Conservation (phyloP, 192 early-diverging fungal species). For the Backusella circina region DNA sequence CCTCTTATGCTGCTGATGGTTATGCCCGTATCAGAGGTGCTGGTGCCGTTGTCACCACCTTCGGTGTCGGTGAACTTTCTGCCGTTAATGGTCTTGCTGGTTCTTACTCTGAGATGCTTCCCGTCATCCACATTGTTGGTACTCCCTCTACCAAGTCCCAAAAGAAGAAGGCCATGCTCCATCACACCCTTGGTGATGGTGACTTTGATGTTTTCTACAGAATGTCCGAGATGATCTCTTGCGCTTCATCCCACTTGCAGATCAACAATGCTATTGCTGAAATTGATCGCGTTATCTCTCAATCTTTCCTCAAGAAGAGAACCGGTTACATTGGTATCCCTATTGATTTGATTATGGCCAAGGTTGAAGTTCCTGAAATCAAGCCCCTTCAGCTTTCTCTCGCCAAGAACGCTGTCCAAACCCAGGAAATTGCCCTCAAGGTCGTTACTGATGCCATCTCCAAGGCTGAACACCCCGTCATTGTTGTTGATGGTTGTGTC, state of each 20-base stretch:
- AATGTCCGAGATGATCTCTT: constrained; percentile 40
- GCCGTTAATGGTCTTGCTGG: constrained; percentile 45
- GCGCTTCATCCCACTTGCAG: constrained; percentile 31
- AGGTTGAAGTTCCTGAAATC: constrained; percentile 13
- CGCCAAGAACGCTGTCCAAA: constrained; percentile 23
- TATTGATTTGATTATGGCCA: constrained; percentile 32
- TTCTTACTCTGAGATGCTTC: constrained; percentile 46
- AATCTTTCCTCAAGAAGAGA: background rate
- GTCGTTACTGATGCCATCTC: constrained; percentile 26
- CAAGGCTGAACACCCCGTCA: constrained; percentile 36
- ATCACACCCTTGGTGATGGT: constrained; percentile 49
- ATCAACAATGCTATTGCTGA: constrained; percentile 33
- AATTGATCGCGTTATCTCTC: constrained; percentile 38
- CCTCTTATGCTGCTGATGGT: constrained; percentile 46
- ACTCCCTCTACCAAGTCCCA: constrained; percentile 45
- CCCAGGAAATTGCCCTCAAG: constrained; percentile 28
- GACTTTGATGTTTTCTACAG: constrained; percentile 39
- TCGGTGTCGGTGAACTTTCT: constrained; percentile 45
- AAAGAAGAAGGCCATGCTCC: constrained; percentile 37
- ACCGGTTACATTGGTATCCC: constrained; percentile 42
- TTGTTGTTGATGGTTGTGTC: constrained; percentile 43
- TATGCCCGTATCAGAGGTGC: constrained; percentile 43
- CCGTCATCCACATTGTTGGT: constrained; percentile 50
- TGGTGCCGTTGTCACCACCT: constrained; percentile 39
- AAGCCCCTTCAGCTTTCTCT: constrained; percentile 20